Evolutionary conservation across 495 filamentous ascomycete genomes (phyloP), one percentile per base, ranked within the genome.

Genomic region (Hypoxylon lenormandii): DNA sequence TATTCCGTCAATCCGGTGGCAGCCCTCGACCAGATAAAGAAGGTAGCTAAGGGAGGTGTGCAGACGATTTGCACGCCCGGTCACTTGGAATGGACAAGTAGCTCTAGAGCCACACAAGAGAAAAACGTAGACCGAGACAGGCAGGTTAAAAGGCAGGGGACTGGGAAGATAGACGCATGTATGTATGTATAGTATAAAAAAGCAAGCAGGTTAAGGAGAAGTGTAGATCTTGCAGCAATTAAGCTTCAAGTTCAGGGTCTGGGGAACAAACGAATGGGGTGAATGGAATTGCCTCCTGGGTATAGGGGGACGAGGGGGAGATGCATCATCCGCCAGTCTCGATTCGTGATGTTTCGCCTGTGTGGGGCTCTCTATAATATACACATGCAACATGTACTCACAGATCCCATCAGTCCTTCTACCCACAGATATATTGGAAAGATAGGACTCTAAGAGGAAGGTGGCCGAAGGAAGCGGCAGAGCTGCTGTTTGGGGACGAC

Each of bases 401-500:
- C 38, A 51, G 51, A 45, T 56, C 51, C 37, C n/a, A n/a, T n/a
- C n/a, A n/a, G n/a, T n/a, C n/a, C n/a, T n/a, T 57, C 50, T 42
- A 22, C 33, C 10, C 28, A n/a, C 30, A 12, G 12, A 11, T 57
- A 26, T 13, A 22, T 36, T 19, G 15, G 36, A 37, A 49, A 45
- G 38, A 61, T 54, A 40, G n/a, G 47, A 51, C 64, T 54, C 37
- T 59, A 72, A 67, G 52, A 63, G 69, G 69, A 72, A 72, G 69
- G 69, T 72, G 37, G 48, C 46, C 33, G 40, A 43, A 72, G 57
- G 53, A 58, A 48, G 63, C 69, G 69, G 69, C 38, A 60, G 48
- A 72, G 64, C 61, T 68, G 51, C 68, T 66, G 61, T 70, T 67
- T 70, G 51, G 56, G 61, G 61, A 49, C 43, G 57, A 66, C 61